These are phyloP conservation scores for Solanum piurae DNA, from an alignment of 257 asterid genomes.

Conservation along the genomic window DNA sequence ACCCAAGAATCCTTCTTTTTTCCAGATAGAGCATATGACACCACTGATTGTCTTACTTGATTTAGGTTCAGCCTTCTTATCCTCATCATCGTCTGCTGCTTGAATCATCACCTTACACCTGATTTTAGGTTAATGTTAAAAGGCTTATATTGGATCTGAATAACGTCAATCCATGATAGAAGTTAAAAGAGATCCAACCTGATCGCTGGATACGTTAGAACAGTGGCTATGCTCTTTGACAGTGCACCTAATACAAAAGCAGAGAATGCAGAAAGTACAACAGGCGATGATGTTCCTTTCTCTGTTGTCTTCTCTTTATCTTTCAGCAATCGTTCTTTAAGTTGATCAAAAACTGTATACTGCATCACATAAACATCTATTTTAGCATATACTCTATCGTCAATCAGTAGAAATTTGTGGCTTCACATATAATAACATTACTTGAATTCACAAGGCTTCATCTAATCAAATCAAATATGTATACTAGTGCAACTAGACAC, in stretches of 20 bases:
- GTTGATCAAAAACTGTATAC: constrained; percentile 43
- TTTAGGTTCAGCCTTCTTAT: constrained; percentile 12
- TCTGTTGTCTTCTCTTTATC: constrained; percentile 1
- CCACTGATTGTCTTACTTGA: constrained; percentile 11
- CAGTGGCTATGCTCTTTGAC: constrained; percentile 37
- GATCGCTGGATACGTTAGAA: constrained; percentile 37
- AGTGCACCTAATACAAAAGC: constrained; percentile 37
- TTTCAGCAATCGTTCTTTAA: constrained; percentile 22
- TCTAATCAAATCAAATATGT: background rate
- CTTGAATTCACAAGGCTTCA: background rate
- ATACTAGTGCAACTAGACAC: background rate
- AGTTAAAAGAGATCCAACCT: constrained; percentile 11
- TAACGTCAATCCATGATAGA: background rate
- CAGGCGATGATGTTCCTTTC: constrained; percentile 11
- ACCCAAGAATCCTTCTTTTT: constrained; percentile 29
- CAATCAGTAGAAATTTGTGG: background rate
- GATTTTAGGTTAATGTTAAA: constrained; percentile 1
- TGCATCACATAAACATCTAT: constrained; percentile 6
- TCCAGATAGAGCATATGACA: constrained; percentile 23
- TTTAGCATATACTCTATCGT: background rate
- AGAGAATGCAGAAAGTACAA: constrained; percentile 31
- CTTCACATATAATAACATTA: background rate
- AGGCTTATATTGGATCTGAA: background rate
- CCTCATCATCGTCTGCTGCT: constrained; percentile 20
- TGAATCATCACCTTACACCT: constrained; percentile 48